phyloP scores from a whole-genome alignment of 352 stramenopile species.

The Globisporangium iwayamae region DNA sequence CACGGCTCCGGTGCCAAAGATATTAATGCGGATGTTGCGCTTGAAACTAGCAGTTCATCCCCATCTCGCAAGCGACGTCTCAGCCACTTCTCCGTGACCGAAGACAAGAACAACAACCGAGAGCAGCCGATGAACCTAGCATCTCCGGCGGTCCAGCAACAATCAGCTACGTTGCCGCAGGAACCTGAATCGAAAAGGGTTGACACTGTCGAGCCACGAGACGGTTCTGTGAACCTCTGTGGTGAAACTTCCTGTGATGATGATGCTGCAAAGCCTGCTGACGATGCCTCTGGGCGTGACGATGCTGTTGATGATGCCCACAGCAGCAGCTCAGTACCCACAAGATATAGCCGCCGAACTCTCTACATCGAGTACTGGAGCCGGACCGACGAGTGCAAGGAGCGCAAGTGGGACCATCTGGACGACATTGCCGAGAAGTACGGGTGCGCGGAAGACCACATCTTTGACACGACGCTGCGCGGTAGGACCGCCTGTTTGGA shows the following conservation, averaged over 20 bases:
- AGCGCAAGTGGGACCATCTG: slow-evolving; percentile 86
- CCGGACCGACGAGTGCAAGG: slow-evolving; percentile 83
- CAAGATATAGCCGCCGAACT: slow-evolving; percentile 51
- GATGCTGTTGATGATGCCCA: slow-evolving; percentile 52
- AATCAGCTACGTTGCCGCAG: not conserved
- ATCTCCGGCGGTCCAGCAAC: slow-evolving; percentile 22
- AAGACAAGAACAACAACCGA: slow-evolving; percentile 16
- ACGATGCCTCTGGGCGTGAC: slow-evolving; percentile 25
- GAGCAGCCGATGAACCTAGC: not conserved
- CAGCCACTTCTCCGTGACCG: slow-evolving; percentile 26
- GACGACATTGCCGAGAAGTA: slow-evolving; percentile 81
- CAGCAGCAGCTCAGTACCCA: slow-evolving; percentile 43
- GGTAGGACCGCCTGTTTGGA: slow-evolving; percentile 80
- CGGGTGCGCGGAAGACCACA: slow-evolving; percentile 74
- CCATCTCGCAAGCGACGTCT: slow-evolving; percentile 62
- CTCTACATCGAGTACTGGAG: slow-evolving; percentile 90
- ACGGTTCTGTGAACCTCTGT: slow-evolving; percentile 7
- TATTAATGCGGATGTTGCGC: slow-evolving; percentile 79
- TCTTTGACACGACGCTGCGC: slow-evolving; percentile 77
- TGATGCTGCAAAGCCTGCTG: slow-evolving; percentile 17
- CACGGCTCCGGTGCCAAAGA: slow-evolving; percentile 33
- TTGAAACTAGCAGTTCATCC: slow-evolving; percentile 49
- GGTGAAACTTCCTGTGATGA: not conserved
- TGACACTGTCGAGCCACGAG: not conserved
- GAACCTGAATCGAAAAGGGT: slow-evolving; percentile 1